Base-by-base conservation (phyloP, 2,329 filamentous ascomycete species). In the Aspergillus sp. region DNA sequence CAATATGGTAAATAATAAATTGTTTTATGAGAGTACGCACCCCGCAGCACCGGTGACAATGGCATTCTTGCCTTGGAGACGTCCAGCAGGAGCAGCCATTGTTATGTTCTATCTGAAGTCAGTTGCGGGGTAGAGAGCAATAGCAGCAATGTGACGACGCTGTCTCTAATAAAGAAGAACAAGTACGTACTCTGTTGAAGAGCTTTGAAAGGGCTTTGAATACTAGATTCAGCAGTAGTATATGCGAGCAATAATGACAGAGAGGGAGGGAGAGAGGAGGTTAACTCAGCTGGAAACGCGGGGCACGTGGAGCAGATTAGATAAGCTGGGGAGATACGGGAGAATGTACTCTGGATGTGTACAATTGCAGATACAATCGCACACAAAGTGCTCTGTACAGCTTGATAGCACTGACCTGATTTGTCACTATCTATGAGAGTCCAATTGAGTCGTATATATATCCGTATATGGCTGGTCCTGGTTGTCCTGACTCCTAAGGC, bases 31-130 rank as follows among this genome's bases (percentile, higher is more conserved):
- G 32, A 50, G 25, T 6, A 73, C 83, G 70, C 79, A 94, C 88
- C 88, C 88, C 61, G 84, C 89, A 56, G 86, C 89, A 63, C 89
- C 89, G 47, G 89, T 95, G 70, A 95, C 80, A 65, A 95, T 75
- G 65, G 79, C 80, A 70, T 83, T 84, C 70, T 85, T 85, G 66
- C 80, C 80, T 54, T 79, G 74, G 47, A 85, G 74, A 60, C 81
- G 78, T 55, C 65, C 65, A 38, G 15, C 10, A 15, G 41, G n/a
- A 45, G 32, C 43, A 12, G 32, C 32, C 32, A 35, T 45, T 22
- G 17, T 39, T 17, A 3, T 20, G 9, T 7, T 30, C 1, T 30
- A 9, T 9, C 7, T 10, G 3, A 10, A 20, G n/a, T 37, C 3
- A 25, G 19, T 37, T 38, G n/a, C 12, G n/a, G 13, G 12, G 10